Evolutionary conservation across 768 basidiomycete genomes (phyloP).

Genomic region (Leccinum longicurvipes): DNA sequence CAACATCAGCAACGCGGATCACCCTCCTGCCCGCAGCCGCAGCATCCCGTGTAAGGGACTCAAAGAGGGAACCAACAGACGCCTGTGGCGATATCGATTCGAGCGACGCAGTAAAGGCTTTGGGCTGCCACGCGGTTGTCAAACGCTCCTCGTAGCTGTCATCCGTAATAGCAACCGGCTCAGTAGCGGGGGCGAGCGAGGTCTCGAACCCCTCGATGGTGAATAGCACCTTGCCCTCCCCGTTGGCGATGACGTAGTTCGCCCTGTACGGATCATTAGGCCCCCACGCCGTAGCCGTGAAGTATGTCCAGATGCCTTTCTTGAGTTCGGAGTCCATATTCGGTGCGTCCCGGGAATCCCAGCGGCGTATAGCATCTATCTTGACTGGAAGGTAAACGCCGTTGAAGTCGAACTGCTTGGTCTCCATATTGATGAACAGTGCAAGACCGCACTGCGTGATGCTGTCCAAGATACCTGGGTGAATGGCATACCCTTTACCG

Average conservation of each 20-base stretch:
- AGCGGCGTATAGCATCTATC: conserved; percentile 30
- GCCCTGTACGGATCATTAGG: conserved; percentile 21
- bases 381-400: conserved; percentile 33
- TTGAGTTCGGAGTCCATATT: conserved; percentile 26
- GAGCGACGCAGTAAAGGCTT: conserved; percentile 24
- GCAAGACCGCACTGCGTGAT: conserved; percentile 32
- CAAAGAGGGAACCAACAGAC: conserved; percentile 16
- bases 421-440: conserved; percentile 28
- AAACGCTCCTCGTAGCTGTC: conserved; percentile 28
- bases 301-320: conserved; percentile 32
- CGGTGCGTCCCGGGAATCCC: conserved; percentile 25
- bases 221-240: conserved; percentile 29
- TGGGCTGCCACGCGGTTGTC: conserved; percentile 31
- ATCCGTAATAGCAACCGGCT: conserved; percentile 25
- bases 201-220: conserved; percentile 36
- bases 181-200: conserved; percentile 28
- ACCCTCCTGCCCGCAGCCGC: conserved; percentile 19
- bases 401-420: conserved; percentile 31
- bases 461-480: conserved; percentile 34
- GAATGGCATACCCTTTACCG: conserved; percentile 30
- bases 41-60: conserved; percentile 14
- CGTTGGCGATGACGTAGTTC: conserved; percentile 28
- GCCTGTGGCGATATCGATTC: neutral
- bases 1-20: conserved; percentile 25
- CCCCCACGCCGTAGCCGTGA: conserved; percentile 22